Evolutionary conservation across 352 stramenopile species (phyloP).

Genomic region (Globisporangium acanthophoron): DNA sequence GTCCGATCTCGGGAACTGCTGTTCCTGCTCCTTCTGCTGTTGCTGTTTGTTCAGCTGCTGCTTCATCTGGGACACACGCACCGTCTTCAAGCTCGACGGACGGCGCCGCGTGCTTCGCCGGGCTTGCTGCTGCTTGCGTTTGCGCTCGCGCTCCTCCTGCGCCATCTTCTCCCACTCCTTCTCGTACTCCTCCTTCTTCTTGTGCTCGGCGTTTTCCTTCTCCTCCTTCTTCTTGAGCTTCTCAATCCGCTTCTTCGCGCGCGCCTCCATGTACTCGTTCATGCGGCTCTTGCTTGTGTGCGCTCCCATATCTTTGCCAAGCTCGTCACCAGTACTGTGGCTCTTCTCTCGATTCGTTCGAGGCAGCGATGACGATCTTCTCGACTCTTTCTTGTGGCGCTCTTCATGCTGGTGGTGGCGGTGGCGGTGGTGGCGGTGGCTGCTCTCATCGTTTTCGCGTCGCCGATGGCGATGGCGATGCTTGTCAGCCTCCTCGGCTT

Average conservation of each 20-base stretch:
- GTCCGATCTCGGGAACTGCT: conserved; percentile 21
- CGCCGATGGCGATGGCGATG: conserved; percentile 15
- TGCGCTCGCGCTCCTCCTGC: conserved; percentile 78
- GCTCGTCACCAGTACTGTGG: conserved; percentile 27
- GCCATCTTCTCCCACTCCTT: conserved; percentile 88
- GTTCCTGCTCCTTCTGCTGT: conserved; percentile 39
- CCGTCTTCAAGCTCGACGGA: conserved; percentile 76
- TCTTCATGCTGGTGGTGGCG: conserved; percentile 19
- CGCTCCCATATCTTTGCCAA: neutral
- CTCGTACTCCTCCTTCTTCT: conserved; percentile 82
- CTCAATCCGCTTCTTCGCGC: conserved; percentile 67
- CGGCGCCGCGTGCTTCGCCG: conserved; percentile 56
- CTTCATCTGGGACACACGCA: conserved; percentile 79
- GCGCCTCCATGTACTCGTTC: conserved; percentile 87
- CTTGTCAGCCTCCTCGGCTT: conserved; percentile 8
- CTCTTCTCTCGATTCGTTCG: conserved; percentile 33
- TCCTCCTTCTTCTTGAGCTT: conserved; percentile 75
- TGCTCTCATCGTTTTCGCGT: conserved; percentile 12
- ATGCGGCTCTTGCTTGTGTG: conserved; percentile 67
- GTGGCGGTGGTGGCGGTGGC: conserved; percentile 2
- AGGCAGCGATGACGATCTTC: conserved; percentile 26
- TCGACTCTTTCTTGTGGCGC: conserved; percentile 13
- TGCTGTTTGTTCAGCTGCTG: conserved; percentile 79
- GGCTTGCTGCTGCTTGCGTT: conserved; percentile 75
- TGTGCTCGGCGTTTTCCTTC: conserved; percentile 65